Evolutionary conservation across 495 filamentous ascomycete genomes (phyloP).

Genomic region (Parmelia sp.): DNA sequence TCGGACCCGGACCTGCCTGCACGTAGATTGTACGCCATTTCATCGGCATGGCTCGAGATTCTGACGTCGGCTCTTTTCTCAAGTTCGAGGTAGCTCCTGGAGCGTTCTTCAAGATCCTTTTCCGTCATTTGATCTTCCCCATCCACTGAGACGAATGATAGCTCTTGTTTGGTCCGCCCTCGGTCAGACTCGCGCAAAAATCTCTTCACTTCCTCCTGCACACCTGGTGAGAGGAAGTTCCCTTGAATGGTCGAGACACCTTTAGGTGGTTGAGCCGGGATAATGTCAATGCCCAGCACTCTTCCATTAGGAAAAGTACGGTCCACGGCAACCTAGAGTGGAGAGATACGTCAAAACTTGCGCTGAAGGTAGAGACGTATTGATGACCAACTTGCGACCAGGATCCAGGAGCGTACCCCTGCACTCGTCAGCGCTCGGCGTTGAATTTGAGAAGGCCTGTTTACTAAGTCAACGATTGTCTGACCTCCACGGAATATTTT

Average conservation of each 20-base stretch:
- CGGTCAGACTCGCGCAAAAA: constrained; percentile 63
- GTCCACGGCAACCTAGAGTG: constrained; percentile 66
- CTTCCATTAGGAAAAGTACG: constrained; percentile 67
- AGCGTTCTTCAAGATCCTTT: constrained; percentile 18
- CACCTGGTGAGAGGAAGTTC: constrained; percentile 66
- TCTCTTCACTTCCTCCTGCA: constrained; percentile 66
- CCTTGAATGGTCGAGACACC: constrained; percentile 92
- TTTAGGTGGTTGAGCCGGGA: constrained; percentile 80
- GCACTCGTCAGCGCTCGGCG: constrained; percentile 20
- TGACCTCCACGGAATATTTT: constrained; percentile 69
- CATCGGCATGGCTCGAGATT: not conserved
- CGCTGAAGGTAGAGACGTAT: not conserved
- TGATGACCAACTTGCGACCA: constrained; percentile 74
- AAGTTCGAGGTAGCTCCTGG: constrained; percentile 31
- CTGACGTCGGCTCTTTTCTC: constrained; percentile 26
- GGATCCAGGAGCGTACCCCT: constrained; percentile 90
- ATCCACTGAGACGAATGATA: constrained; percentile 26
- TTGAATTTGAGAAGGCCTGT: constrained; percentile 17
- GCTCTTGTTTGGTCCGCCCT: constrained; percentile 40
- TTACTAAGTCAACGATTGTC: constrained; percentile 82
- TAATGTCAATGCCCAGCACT: constrained; percentile 85
- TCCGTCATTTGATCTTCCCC: constrained; percentile 31
- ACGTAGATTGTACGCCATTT: not conserved
- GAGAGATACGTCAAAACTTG: not conserved
- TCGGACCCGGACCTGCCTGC: constrained; percentile 12